A percentile compares a stretch with the other conserved stretches of the same genome.
These are phyloP conservation scores for Penicillium paradoxum DNA, from an alignment of 495 filamentous ascomycete genomes.

Conservation along the genomic window DNA sequence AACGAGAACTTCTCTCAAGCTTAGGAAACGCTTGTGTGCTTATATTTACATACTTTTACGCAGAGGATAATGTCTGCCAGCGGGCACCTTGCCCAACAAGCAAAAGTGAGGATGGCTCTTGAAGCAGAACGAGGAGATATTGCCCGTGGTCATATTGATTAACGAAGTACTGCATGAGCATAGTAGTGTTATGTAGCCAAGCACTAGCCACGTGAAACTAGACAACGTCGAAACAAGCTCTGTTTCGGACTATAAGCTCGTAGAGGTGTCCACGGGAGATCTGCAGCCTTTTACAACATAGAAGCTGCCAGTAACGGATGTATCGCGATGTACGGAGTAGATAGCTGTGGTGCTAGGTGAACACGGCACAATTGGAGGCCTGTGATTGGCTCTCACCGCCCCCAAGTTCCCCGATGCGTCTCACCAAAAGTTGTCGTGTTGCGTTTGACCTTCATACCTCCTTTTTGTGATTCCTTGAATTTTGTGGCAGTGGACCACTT, in stretches of 20 bases:
- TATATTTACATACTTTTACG: no score
- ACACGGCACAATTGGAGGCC: conserved; percentile 11
- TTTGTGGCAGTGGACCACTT: conserved; percentile 18
- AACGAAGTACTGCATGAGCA: no score
- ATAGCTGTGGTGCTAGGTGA: conserved; percentile 16
- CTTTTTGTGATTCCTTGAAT: conserved; percentile 15
- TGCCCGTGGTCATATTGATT: no score
- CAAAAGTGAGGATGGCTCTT: no score
- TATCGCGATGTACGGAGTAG: background rate
- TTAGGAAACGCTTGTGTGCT: no score
- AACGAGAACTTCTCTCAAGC: no score
- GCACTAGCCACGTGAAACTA: background rate
- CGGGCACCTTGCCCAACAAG: no score
- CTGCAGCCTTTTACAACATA: background rate
- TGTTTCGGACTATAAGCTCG: background rate
- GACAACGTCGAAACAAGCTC: background rate
- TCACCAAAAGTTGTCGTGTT: conserved; percentile 8
- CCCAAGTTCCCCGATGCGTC: conserved; percentile 22
- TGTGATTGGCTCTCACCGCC: conserved; percentile 33
- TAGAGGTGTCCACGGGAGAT: background rate
- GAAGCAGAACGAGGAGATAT: no score
- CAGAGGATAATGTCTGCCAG: background rate
- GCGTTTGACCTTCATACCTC: conserved; percentile 10
- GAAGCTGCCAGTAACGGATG: no score
- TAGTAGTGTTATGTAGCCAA: no score